These are phyloP conservation scores for Vanderwaltozyma verrucispora DNA, from an alignment of 805 yeast genomes.

Conservation along the genomic window DNA sequence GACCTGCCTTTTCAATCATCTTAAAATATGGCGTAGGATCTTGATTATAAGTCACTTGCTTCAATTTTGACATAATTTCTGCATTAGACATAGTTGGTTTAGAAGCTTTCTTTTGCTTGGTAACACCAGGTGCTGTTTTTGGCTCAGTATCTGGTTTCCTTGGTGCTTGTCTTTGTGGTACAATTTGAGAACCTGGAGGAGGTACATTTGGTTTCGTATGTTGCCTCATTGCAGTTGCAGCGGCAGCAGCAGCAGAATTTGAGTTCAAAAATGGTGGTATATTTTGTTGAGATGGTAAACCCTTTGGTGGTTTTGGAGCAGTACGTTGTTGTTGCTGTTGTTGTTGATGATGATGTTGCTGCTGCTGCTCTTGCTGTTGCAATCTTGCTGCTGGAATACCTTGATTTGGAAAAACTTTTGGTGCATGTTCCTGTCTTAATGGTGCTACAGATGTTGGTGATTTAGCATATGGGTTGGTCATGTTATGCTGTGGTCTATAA, in stretches of 20 bases:
- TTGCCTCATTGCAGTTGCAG: slow-evolving; percentile 26
- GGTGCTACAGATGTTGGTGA: slow-evolving; percentile 1
- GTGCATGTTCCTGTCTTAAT: background rate
- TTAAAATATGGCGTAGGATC: slow-evolving; percentile 82
- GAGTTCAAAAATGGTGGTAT: slow-evolving; percentile 10
- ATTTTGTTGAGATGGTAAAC: background rate
- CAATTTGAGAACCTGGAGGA: slow-evolving; percentile 12
- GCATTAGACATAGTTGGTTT: slow-evolving; percentile 71
- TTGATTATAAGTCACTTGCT: slow-evolving; percentile 67
- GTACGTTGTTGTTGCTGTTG: slow-evolving; percentile 20
- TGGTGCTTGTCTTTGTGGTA: slow-evolving; percentile 23
- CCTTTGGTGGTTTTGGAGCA: slow-evolving; percentile 17
- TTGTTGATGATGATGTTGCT: too few species aligned
- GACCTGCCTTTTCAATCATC: slow-evolving; percentile 81
- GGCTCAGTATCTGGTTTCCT: slow-evolving; percentile 19
- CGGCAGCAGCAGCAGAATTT: slow-evolving; percentile 23
- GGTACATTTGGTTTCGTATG: slow-evolving; percentile 4
- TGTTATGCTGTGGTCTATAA: slow-evolving; percentile 19
- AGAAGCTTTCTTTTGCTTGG: slow-evolving; percentile 36
- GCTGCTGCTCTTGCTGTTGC: too few species aligned
- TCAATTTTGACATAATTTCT: slow-evolving; percentile 71
- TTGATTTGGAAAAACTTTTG: background rate
- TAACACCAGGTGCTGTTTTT: slow-evolving; percentile 24
- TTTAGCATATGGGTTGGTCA: slow-evolving; percentile 17
- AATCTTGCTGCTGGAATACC: slow-evolving; percentile 11